These are phyloP conservation scores for Citrus inodora DNA, from an alignment of 345 rosid species.

Conservation along the genomic window DNA sequence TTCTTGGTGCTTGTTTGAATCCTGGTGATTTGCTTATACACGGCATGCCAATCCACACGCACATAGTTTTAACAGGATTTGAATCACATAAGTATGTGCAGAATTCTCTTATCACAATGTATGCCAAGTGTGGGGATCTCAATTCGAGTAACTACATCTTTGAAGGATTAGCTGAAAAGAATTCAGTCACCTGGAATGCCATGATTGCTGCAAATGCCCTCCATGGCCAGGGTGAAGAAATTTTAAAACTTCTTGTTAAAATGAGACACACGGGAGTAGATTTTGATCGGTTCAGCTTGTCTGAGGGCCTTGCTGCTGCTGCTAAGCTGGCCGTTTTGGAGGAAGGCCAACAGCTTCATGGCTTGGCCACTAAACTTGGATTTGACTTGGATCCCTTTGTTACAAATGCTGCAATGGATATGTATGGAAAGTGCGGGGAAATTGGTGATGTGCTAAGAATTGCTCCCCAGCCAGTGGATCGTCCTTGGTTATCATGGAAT, in stretches of 20 bases:
- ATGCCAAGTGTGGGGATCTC: slow-evolving; percentile 77
- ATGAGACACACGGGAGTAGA: slow-evolving; percentile 54
- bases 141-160: slow-evolving; percentile 52
- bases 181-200: slow-evolving; percentile 70
- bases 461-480: slow-evolving; percentile 40
- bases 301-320: slow-evolving; percentile 73
- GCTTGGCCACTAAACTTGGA: slow-evolving; percentile 63
- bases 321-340: slow-evolving; percentile 75
- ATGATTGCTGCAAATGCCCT: slow-evolving; percentile 70
- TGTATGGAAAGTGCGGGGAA: slow-evolving; percentile 91
- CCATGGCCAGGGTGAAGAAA: slow-evolving; percentile 64
- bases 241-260: slow-evolving; percentile 49
- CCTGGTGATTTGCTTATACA: slow-evolving; percentile 40
- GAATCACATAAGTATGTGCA: slow-evolving; percentile 51
- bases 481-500: slow-evolving; percentile 76
- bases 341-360: slow-evolving; percentile 82
- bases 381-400: slow-evolving; percentile 54
- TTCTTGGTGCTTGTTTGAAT: slow-evolving; percentile 65
- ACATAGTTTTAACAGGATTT: slow-evolving; percentile 52
- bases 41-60: slow-evolving; percentile 65
- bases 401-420: slow-evolving; percentile 69
- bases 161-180: slow-evolving; percentile 35
- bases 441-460: slow-evolving; percentile 50
- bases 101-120: slow-evolving; percentile 80
- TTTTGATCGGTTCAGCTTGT: slow-evolving; percentile 72